Conservation (phyloP, 768 basidiomycete genomes). For the Tephrocybe sp. region DNA sequence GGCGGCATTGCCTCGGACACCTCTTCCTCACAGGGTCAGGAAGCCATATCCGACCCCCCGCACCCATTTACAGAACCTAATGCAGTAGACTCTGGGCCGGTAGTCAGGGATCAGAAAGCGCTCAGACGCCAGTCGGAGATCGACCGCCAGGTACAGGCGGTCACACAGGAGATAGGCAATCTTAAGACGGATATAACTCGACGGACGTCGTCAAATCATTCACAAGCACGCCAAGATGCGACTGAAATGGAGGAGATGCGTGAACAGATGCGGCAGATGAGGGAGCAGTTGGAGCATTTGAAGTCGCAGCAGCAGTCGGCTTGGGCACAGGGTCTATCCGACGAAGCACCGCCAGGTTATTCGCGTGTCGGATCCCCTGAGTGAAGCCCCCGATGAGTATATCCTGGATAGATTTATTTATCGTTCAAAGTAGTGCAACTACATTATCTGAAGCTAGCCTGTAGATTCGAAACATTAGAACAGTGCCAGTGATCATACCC, state of each 20-base stretch:
- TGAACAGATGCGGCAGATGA: constrained; percentile 14
- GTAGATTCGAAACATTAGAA: too few relatives aligned
- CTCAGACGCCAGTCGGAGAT: constrained; percentile 1
- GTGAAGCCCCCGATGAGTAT: not conserved
- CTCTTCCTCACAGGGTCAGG: too few relatives aligned
- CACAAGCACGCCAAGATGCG: not conserved
- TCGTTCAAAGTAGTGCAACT: too few relatives aligned
- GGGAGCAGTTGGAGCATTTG: constrained; percentile 9
- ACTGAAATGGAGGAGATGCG: constrained; percentile 7
- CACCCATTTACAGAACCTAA: too few relatives aligned
- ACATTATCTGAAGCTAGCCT: too few relatives aligned
- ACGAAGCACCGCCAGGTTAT: constrained; percentile 18
- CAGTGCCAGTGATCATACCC: too few relatives aligned
- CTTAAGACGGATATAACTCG: not conserved
- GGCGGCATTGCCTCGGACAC: not conserved
- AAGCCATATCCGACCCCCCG: not conserved
- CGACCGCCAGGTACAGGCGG: not conserved
- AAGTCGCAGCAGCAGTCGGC: constrained; percentile 8
- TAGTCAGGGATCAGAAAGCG: not conserved
- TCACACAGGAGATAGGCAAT: constrained; percentile 3
- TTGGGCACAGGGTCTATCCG: constrained; percentile 13
- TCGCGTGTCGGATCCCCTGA: not conserved
- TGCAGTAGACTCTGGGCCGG: too few relatives aligned
- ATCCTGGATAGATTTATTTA: too few relatives aligned
- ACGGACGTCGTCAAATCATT: constrained; percentile 10